Evolutionary conservation across 78 protist species (phyloP).

Genomic region (Trichosphaerium sp.): DNA sequence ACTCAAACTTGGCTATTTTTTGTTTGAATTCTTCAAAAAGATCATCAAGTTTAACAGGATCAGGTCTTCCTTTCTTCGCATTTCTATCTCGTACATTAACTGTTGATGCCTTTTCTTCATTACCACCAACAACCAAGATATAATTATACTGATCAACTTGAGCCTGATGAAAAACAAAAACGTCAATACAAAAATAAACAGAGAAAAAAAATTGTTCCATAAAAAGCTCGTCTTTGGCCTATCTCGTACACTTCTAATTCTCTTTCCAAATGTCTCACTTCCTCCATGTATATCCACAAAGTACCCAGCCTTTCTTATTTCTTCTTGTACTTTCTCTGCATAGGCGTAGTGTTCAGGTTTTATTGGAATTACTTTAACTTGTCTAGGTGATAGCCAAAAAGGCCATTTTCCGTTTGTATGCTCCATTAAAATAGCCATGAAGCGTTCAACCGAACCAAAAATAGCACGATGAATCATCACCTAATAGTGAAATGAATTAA

Average conservation of each 20-base stretch:
- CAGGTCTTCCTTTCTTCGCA: too few species aligned
- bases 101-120: conserved; percentile 49
- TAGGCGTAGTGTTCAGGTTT: conserved; percentile 35
- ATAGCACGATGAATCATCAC: conserved; percentile 99
- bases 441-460: conserved; percentile 94
- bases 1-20: too few species aligned
- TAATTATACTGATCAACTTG: conserved; percentile 70
- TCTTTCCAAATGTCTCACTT: conserved; percentile 27
- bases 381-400: conserved; percentile 99
- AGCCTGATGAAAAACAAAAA: conserved; percentile 79
- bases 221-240: too few species aligned
- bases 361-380: conserved; percentile 80
- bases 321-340: too few species aligned
- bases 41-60: too few species aligned
- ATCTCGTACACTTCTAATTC: conserved; percentile 32
- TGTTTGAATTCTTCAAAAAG: too few species aligned
- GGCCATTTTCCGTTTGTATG: conserved; percentile 95
- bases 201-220: too few species aligned
- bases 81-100: conserved; percentile 78
- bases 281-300: conserved; percentile 11
- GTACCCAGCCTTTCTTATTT: too few species aligned
- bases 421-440: conserved; percentile 95
- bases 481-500: too few species aligned
- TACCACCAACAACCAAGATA: conserved; percentile 83
- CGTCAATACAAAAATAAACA: too few species aligned